A percentile compares a stretch with the other conserved stretches of the same genome.
Conservation (phyloP, 2,329 filamentous ascomycete species). For the Parastagonospora nodorum region DNA sequence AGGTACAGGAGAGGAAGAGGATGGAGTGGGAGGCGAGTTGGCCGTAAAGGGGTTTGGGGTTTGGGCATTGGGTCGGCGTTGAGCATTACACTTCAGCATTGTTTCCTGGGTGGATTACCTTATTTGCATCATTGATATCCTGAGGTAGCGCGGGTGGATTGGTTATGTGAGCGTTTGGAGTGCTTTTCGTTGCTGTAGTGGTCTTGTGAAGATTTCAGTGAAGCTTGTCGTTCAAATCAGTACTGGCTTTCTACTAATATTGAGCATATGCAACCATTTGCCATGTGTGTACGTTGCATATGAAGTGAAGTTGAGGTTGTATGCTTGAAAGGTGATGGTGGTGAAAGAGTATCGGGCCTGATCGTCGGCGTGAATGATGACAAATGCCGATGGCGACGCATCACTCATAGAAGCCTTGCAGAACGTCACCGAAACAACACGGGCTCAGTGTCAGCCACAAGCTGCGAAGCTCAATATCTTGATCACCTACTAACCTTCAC, state of each 20-base stretch:
- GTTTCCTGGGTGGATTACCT: background rate
- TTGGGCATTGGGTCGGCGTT: background rate
- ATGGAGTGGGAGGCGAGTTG: conserved; percentile 24
- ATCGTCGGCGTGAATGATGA: conserved; percentile 28
- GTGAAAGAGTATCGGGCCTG: background rate
- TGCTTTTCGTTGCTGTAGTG: background rate
- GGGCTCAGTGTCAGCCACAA: conserved; percentile 21
- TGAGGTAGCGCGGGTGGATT: background rate
- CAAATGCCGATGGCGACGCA: conserved; percentile 41
- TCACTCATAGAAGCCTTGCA: conserved; percentile 39
- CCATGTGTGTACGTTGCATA: no score
- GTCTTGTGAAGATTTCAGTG: background rate
- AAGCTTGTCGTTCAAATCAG: background rate
- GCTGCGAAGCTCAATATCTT: conserved; percentile 34
- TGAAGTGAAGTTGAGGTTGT: no score
- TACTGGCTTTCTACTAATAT: no score
- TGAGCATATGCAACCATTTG: no score
- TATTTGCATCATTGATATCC: background rate
- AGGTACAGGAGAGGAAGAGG: conserved; percentile 16
- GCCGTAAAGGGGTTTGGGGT: conserved; percentile 11
- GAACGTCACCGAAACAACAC: conserved; percentile 39
- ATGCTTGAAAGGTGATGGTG: background rate
- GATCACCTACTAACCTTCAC: conserved; percentile 31
- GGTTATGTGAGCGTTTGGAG: background rate
- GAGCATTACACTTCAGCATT: no score